Percentiles rank a stretch among this genome's conserved stretches.
These are phyloP conservation scores for Rhypophila decipiens DNA, from an alignment of 495 filamentous ascomycete species.

Conservation along the genomic window DNA sequence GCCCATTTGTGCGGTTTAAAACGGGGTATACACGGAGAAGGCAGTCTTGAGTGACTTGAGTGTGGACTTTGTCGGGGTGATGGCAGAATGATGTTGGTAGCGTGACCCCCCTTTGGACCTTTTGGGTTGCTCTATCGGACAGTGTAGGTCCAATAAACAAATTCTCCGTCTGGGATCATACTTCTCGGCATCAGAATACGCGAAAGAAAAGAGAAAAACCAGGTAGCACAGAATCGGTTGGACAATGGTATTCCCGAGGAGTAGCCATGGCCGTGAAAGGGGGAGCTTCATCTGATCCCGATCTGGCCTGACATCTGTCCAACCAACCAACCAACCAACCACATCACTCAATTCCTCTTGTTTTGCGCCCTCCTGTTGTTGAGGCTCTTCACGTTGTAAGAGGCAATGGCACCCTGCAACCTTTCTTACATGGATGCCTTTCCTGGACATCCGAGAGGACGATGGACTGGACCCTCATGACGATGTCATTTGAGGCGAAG, in stretches of 20 bases:
- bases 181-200: too few relatives aligned
- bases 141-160: background rate
- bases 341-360: background rate
- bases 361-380: background rate
- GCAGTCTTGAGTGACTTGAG: constrained; percentile 13
- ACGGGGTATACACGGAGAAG: too few relatives aligned
- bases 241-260: too few relatives aligned
- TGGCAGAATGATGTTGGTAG: constrained; percentile 15
- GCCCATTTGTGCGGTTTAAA: constrained; percentile 29
- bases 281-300: too few relatives aligned
- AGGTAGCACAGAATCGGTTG: too few relatives aligned
- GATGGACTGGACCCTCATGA: too few relatives aligned
- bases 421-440: too few relatives aligned
- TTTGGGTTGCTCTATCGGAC: background rate
- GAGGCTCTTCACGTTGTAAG: background rate
- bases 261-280: too few relatives aligned
- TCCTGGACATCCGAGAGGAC: too few relatives aligned
- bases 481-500: too few relatives aligned
- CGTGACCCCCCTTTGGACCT: constrained; percentile 4
- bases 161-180: too few relatives aligned
- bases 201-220: too few relatives aligned
- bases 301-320: background rate
- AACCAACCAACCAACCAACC: background rate
- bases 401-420: background rate
- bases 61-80: constrained; percentile 8